Evolutionary conservation across 2,329 filamentous ascomycete species (phyloP), one percentile per base, ranked within the genome.

Genomic region (Leptographium galeiforme): DNA sequence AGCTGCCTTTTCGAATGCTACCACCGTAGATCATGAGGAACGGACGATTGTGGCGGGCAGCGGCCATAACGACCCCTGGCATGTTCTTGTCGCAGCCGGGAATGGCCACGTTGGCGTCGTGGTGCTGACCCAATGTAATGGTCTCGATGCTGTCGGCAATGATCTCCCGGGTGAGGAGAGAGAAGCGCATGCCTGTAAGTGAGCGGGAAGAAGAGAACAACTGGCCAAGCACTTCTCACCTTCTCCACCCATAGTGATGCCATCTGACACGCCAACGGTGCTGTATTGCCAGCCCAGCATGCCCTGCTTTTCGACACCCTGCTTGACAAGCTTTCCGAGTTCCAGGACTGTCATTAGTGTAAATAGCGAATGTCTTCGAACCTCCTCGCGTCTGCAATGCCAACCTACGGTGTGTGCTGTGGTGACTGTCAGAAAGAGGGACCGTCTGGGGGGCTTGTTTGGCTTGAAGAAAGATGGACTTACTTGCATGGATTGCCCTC

Each of bases 61-160:
- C 89, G 0, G 87, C 89, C 84, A 95, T 95, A 58, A 93, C 75
- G 16, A 87, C 85, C 58, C 90, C 90, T 0, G 90, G 90, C 91
- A 96, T 96, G 68, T 96, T 96, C 78, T 96, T 96, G 72, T 96
- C 90, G 67, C 90, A 96, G 12, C 90, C 90, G 0, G 91, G 89
- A 61, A 96, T 91, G 34, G 87, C 83, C 66, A 96, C 90, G 67
- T 90, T 94, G 55, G 89, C 91, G 66, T 96, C 91, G 68, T 96
- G 89, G 61, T 86, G 85, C 66, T 96, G 90, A 6, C 87, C 91
- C 66, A 85, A 91, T 1, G 89, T 96, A 41, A 95, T 87, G 2
- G 87, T 90, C 71, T 97, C 91, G 63, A 96, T 89, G 60, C 84
- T 90, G 70, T 97, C 90, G 58, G 90, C 90, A 60, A 97, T 96